These are phyloP conservation scores for Suhomyces prunicola DNA, from an alignment of 805 yeast genomes.

Conservation along the genomic window DNA sequence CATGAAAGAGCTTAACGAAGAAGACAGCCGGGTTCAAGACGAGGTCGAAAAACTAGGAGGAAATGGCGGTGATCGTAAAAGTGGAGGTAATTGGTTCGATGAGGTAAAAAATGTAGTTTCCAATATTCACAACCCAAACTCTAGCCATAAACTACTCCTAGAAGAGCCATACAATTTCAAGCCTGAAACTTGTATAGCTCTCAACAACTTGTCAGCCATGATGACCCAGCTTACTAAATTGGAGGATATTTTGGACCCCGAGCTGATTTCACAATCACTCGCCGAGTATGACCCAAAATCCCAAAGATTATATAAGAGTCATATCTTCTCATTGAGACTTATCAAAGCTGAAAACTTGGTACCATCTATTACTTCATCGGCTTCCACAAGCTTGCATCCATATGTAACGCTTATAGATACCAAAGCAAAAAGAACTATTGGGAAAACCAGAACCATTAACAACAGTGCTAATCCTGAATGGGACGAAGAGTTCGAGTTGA, in stretches of 20 bases:
- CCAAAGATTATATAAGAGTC: slow-evolving; percentile 37
- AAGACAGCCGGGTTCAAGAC: slow-evolving; percentile 13
- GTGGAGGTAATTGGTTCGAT: slow-evolving; percentile 42
- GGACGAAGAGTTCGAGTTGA: slow-evolving; percentile 80
- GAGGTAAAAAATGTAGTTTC: slow-evolving; percentile 52
- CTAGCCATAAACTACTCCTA: slow-evolving; percentile 22
- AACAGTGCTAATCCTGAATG: slow-evolving; percentile 70
- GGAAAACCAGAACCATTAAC: slow-evolving; percentile 63
- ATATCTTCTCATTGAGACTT: slow-evolving; percentile 61
- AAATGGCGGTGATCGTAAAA: slow-evolving; percentile 8
- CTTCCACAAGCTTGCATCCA: slow-evolving; percentile 41
- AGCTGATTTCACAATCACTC: slow-evolving; percentile 45
- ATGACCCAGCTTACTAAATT: slow-evolving; percentile 46
- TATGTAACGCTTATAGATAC: slow-evolving; percentile 65
- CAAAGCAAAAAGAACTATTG: slow-evolving; percentile 50
- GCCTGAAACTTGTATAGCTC: slow-evolving; percentile 65
- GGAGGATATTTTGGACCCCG: slow-evolving; percentile 60
- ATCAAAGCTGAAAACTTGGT: slow-evolving; percentile 61
- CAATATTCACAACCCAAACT: slow-evolving; percentile 30
- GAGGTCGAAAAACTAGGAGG: not conserved
- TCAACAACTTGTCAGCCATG: slow-evolving; percentile 62
- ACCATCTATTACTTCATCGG: slow-evolving; percentile 33
- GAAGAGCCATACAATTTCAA: slow-evolving; percentile 57
- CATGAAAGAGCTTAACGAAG: slow-evolving; percentile 42
- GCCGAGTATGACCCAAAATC: slow-evolving; percentile 30